Base-by-base conservation (phyloP, 192 early-diverging fungal species). In the Chytriomyces confervae region DNA sequence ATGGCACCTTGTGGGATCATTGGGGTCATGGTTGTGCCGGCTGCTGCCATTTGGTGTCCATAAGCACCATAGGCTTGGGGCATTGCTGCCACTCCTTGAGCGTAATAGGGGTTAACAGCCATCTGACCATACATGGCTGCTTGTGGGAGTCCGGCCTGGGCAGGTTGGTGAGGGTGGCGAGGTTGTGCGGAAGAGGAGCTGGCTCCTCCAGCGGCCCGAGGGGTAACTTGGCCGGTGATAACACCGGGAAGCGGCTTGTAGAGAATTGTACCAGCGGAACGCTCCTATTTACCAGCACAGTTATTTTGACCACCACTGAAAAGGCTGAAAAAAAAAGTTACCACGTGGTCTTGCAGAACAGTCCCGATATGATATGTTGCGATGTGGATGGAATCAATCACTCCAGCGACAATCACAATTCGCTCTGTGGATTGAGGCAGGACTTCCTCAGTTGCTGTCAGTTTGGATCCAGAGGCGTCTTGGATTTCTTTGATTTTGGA, bases 401-500 rank as follows among this genome's bases (percentile, higher is more conserved):
- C 88, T 75, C 97, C 97, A 69, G 93, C 86, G 51, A 99, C 87
- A 71, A 94, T 94, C 13, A 98, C 90, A 49, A 96, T 87, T 63
- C 97, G 93, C 85, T 99, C 97, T 18, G 96, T 98, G 13, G 91
- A 93, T 80, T 95, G 92, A 43, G 95, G 95, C 29, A 99, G 85
- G 85, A 95, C 93, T 73, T 97, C 94, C 82, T 97, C 96, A 69
- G 92, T 90, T 6, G 96, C 93, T 44, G 90, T 91, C 84, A 98
- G 89, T 49, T 92, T 91, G 9, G 93, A 94, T 48, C 92, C 90
- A n/a, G 95, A 95, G 16, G 88, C 82, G 60, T 96, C 94, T 86
- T 98, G 97, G 67, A 99, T 94, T 78, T 96, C 93, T 87, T 96
- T 97, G 83, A 99, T 98, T 86, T 95, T 95, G 71, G 88, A 78